These are phyloP conservation scores for Skeletonema potamos DNA, from an alignment of 108 stramenopile species.

Conservation along the genomic window DNA sequence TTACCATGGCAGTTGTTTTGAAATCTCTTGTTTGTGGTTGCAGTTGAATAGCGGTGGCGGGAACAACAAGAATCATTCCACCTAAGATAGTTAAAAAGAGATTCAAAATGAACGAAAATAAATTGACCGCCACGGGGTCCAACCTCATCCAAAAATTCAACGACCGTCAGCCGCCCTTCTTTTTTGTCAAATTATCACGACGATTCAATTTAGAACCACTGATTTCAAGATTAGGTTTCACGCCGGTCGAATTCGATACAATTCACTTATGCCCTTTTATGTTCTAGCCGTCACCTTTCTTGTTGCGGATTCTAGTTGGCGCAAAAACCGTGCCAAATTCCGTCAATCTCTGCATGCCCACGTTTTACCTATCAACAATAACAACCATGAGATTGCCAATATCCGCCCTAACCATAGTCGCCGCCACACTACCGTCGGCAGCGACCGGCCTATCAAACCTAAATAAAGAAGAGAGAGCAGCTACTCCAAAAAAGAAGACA, in stretches of 20 bases:
- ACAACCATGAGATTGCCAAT: not conserved
- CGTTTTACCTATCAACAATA: too few species aligned
- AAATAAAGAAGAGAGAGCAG: not conserved
- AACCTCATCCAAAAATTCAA: not conserved
- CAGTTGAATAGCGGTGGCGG: not conserved
- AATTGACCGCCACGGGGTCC: not conserved
- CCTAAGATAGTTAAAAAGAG: too few species aligned
- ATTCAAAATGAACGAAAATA: too few species aligned
- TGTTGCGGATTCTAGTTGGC: not conserved
- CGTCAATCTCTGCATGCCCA: too few species aligned
- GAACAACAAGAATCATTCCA: not conserved
- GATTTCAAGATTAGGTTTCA: not conserved
- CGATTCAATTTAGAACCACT: not conserved
- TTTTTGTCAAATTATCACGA: not conserved
- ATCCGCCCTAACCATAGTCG: not conserved
- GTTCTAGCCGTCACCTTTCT: not conserved
- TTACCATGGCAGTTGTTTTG: not conserved
- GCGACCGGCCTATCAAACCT: not conserved
- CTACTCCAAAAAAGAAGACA: not conserved
- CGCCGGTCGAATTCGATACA: not conserved
- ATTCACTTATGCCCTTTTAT: not conserved
- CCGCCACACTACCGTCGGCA: not conserved
- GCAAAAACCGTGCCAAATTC: not conserved
- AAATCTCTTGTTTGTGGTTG: not conserved
- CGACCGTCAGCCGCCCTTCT: not conserved